A percentile compares a stretch with the other conserved stretches of the same genome.
Conservation (phyloP, 2,329 filamentous ascomycete genomes). For the Lizonia empirigonia region DNA sequence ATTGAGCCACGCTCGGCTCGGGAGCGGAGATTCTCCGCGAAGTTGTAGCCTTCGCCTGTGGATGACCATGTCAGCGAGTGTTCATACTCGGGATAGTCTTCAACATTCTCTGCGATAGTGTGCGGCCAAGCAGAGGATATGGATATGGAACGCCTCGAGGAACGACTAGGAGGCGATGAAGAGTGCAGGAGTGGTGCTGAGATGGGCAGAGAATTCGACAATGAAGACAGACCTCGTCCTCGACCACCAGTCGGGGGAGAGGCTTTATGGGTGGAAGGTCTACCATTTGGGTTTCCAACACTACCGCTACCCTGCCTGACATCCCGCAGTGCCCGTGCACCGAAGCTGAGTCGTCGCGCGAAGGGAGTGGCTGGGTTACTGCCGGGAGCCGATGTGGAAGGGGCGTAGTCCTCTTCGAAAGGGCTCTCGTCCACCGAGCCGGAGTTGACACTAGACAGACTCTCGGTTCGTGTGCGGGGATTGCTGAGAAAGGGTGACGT, state of each 20-base stretch:
- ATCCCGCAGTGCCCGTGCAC: conserved; percentile 76
- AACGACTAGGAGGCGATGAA: conserved; percentile 26
- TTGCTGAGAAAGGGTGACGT: conserved; percentile 48
- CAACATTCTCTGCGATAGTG: conserved; percentile 38
- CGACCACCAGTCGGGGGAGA: conserved; percentile 59
- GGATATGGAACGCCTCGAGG: conserved; percentile 32
- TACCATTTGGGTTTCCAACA: conserved; percentile 66
- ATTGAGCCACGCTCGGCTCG: conserved; percentile 78
- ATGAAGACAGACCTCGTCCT: conserved; percentile 64
- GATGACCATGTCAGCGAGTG: conserved; percentile 67
- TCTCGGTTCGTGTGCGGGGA: conserved; percentile 52
- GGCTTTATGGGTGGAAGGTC: conserved; percentile 59
- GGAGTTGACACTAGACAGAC: conserved; percentile 55
- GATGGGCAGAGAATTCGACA: conserved; percentile 42
- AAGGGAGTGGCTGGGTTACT: conserved; percentile 75
- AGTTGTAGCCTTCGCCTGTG: conserved; percentile 93
- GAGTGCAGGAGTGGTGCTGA: conserved; percentile 31
- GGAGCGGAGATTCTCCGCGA: conserved; percentile 92
- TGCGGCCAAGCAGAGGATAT: conserved; percentile 35
- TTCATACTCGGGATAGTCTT: conserved; percentile 50
- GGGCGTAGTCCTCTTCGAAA: conserved; percentile 62
- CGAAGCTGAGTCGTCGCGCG: conserved; percentile 86
- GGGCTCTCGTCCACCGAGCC: conserved; percentile 57
- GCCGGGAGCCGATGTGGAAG: conserved; percentile 58
- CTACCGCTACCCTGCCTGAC: conserved; percentile 62